Evolutionary conservation across 2,329 filamentous ascomycete species (phyloP).

Genomic region (Aspergillus alliaceus): DNA sequence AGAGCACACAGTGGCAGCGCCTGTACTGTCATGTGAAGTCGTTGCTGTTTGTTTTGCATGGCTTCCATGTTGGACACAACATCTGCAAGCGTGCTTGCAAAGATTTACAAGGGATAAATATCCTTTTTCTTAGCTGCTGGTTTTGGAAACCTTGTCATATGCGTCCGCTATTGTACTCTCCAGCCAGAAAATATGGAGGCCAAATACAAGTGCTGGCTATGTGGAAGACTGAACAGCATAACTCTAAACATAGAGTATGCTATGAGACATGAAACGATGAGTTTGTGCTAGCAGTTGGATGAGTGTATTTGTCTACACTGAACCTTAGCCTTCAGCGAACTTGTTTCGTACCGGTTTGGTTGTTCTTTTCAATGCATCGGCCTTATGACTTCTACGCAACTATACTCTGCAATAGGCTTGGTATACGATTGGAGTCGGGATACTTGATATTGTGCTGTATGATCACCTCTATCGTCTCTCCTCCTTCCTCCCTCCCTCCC

Average conservation of each 20-base stretch:
- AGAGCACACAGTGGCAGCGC: slow-evolving; percentile 64
- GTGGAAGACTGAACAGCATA: slow-evolving; percentile 8
- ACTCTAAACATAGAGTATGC: slow-evolving; percentile 1
- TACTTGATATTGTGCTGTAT: not conserved
- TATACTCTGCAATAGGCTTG: slow-evolving; percentile 2
- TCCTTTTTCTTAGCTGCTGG: not conserved
- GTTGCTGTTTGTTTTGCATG: not conserved
- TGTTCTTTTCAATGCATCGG: not conserved
- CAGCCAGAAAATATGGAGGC: not conserved
- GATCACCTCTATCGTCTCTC: not conserved
- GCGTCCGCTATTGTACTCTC: not conserved
- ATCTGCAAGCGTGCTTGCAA: not conserved
- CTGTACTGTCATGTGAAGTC: slow-evolving; percentile 61
- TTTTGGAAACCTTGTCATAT: slow-evolving; percentile 14
- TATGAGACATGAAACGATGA: slow-evolving; percentile 14
- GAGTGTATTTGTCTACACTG: not conserved
- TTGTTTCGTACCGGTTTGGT: not conserved
- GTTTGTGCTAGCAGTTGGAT: not conserved
- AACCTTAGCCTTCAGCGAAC: not conserved
- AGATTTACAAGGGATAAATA: not conserved
- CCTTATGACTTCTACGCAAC: not conserved
- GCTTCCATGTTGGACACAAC: not conserved
- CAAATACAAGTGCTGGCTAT: slow-evolving; percentile 14
- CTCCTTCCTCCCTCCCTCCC: too few species aligned
- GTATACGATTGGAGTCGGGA: slow-evolving; percentile 2